Base-by-base conservation (phyloP, 1,284 basidiomycete species). In the Vanrija pseudolonga region DNA sequence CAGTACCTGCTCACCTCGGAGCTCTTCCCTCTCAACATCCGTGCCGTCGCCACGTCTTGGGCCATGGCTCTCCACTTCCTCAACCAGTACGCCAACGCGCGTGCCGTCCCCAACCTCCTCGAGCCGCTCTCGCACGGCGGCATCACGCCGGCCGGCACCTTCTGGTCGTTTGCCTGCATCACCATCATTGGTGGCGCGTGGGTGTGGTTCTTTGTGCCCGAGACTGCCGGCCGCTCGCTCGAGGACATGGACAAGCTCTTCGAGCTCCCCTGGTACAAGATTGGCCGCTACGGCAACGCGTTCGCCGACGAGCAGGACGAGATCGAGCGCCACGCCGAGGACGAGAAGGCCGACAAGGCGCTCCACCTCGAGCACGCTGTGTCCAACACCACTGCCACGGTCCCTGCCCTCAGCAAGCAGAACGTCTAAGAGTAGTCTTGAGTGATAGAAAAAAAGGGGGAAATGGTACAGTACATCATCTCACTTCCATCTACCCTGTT, bases 191-290 rank as follows among this genome's bases (percentile, higher is more conserved):
- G 59, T 2, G 53, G 55, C 23, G 6, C 59, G 15, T 67, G 55
- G 53, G 50, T 59, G 12, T 69, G 48, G 46, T 65, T 66, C 60
- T 54, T 64, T 47, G 55, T 61, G 47, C 60, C 68, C 38, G 66
- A 68, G 53, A 65, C 66, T 15, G 66, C 56, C 14, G 54, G 54
- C 6, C 54, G 48, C 20, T 38, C 47, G 6, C 50, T 63, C 14
- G 61, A 63, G 50, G 50, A 51, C 26, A 57, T 62, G 54, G 57
- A 59, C 42, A 24, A 43, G n/a, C 47, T 63, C 23, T 63, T 63
- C 52, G 36, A 49, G 22, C 47, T 55, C 11, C 53, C 53, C 20
- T 55, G 53, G 53, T 55, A 55, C 53, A 50, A 50, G 43, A 55
- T 55, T 40, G 53, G 53, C 18, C 47, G 53, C n/a, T 41, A 46